Evolutionary conservation across 352 stramenopile species (phyloP).

Genomic region (Phytophthora meadii): DNA sequence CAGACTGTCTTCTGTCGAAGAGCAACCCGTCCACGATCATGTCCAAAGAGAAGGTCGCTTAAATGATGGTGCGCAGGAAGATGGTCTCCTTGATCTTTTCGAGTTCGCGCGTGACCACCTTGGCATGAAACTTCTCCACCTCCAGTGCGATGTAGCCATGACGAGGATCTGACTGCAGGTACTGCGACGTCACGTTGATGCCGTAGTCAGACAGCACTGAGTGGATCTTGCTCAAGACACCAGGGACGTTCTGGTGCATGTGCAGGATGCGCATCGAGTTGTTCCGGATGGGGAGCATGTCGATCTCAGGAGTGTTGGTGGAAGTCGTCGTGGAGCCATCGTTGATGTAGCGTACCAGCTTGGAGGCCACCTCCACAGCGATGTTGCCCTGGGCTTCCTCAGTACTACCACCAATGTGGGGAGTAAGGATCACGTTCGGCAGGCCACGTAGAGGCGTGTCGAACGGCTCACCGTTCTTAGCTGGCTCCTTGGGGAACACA

Average conservation of each 20-base stretch:
- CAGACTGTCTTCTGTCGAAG: constrained; percentile 12
- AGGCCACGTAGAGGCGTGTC: constrained; percentile 90
- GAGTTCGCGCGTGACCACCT: constrained; percentile 82
- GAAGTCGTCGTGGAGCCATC: constrained; percentile 81
- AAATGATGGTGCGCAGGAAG: constrained; percentile 81
- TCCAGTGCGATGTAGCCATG: constrained; percentile 88
- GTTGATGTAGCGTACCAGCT: constrained; percentile 87
- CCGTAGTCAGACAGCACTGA: constrained; percentile 83
- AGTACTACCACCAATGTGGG: constrained; percentile 96
- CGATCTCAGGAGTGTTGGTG: constrained; percentile 82
- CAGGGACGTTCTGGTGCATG: constrained; percentile 88
- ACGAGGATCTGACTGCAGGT: constrained; percentile 81
- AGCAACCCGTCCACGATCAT: constrained; percentile 26
- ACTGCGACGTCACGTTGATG: constrained; percentile 89
- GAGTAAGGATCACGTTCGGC: constrained; percentile 94
- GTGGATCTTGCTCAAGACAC: constrained; percentile 89
- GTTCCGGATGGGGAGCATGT: constrained; percentile 74
- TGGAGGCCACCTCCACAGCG: constrained; percentile 80
- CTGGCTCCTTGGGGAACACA: constrained; percentile 91
- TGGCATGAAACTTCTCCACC: constrained; percentile 82
- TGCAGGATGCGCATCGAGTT: constrained; percentile 89
- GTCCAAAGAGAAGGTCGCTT: constrained; percentile 29
- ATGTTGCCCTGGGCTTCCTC: constrained; percentile 96
- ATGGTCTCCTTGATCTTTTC: constrained; percentile 90
- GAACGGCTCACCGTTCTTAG: constrained; percentile 85